A percentile compares a stretch with the other conserved stretches of the same genome.
phyloP scores from a whole-genome alignment of 2,329 filamentous ascomycete species.

The Chrysoporthe deuterocubensis region DNA sequence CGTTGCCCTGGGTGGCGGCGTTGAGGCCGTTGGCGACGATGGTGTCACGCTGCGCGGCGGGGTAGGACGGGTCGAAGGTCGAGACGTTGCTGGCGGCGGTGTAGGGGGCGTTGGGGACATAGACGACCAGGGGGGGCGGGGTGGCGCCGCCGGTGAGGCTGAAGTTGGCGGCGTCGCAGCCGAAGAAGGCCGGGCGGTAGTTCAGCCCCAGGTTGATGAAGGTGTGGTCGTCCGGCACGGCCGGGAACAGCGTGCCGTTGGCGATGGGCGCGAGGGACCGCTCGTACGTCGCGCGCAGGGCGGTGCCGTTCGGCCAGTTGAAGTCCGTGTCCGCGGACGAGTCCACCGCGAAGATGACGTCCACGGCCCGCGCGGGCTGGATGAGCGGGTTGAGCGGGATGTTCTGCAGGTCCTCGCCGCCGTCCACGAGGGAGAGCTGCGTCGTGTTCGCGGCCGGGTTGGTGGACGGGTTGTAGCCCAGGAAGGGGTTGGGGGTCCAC shows the following conservation, averaged over 20 bases:
- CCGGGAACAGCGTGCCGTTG: conserved; percentile 61
- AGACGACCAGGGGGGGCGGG: conserved; percentile 49
- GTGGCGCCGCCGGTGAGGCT: conserved; percentile 30
- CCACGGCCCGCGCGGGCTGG: conserved; percentile 55
- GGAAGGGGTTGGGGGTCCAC: conserved; percentile 65
- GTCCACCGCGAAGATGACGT: conserved; percentile 69
- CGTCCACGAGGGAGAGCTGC: conserved; percentile 53
- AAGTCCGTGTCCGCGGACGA: conserved; percentile 63
- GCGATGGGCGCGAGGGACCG: conserved; percentile 53
- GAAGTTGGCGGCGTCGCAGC: conserved; percentile 52
- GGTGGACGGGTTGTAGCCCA: conserved; percentile 52
- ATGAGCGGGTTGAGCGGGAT: conserved; percentile 57
- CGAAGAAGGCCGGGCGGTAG: conserved; percentile 65
- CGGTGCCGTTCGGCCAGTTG: conserved; percentile 65
- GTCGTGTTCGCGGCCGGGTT: conserved; percentile 41
- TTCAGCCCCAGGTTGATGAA: conserved; percentile 65
- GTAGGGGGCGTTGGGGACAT: conserved; percentile 87
- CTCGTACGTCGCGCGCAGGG: conserved; percentile 61
- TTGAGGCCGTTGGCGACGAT: conserved; percentile 89
- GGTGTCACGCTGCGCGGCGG: conserved; percentile 68
- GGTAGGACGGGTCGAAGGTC: conserved; percentile 73
- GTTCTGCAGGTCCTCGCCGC: conserved; percentile 54
- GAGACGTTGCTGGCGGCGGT: conserved; percentile 75
- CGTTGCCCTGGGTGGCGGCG: conserved; percentile 81
- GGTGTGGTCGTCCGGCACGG: conserved; percentile 57